Evolutionary conservation across 2,329 filamentous ascomycete genomes (phyloP), one percentile per base, ranked within the genome.

Genomic region (Trichoderma breve): DNA sequence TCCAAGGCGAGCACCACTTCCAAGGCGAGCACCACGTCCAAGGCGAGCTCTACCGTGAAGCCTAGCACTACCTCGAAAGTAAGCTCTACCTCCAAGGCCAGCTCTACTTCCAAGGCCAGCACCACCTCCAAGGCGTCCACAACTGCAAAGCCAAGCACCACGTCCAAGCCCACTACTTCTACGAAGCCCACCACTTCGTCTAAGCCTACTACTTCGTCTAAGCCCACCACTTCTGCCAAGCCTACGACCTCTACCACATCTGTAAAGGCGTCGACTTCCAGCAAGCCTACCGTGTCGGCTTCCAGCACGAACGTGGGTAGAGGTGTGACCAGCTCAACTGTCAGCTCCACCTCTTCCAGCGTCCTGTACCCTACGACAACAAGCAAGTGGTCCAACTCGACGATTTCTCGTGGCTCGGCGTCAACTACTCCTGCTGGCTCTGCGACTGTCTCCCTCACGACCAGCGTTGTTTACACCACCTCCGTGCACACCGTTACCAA

Each of bases 401-500:
- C 73, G n/a, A 55, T 66, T n/a, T 5, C 61, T 47, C 53, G 67
- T n/a, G n/a, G 47, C 62, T 39, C 68, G 8, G 61, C 68, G 3
- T 53, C 69, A 5, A 73, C 68, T 32, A 62, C 68, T 15, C 58
- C 55, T 62, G 36, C 26, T 28, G 39, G 28, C 39, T 69, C 66
- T 28, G 39, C 55, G 5, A 32, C 66, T 51, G 58, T 36, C 14
- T 53, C 65, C 3, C 64, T 77, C 68, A 77, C 76, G 34, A 82
- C 81, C 32, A 83, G 81, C 69, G 82, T 81, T n/a, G 78, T 84
- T 67, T 83, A 79, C 76, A 80, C 80, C 65, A 84, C 81, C 21
- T 74, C 74, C 15, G 77, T 88, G 74, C 83, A 86, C 74, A 90
- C 88, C 74, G 82, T 89, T 79, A 89, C 85, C 76, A 85, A 85